A percentile compares a stretch with the other conserved stretches of the same genome.
Evolutionary conservation across 371 early-diverging fungal genomes (phyloP).

Genomic region (Capillidium rhysosporum): DNA sequence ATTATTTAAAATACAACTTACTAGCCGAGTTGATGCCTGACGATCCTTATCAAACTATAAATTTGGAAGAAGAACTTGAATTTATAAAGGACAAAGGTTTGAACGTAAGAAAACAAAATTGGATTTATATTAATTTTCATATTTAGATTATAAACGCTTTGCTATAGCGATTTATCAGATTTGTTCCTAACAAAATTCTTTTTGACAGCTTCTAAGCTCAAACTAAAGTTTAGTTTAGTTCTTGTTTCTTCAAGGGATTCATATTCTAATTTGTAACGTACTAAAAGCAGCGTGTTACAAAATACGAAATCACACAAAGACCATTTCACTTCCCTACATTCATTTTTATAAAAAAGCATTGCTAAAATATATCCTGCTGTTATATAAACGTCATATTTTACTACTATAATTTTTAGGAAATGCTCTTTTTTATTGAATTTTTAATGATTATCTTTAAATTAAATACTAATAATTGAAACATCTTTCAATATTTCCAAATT

Average conservation of each 20-base stretch:
- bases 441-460: conserved; percentile 11
- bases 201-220: too few relatives aligned
- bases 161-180: too few relatives aligned
- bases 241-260: conserved; percentile 25
- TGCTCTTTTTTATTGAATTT: conserved; percentile 15
- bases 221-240: conserved; percentile 13
- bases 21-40: too few relatives aligned
- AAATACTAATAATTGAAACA: not conserved
- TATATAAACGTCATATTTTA: conserved; percentile 10
- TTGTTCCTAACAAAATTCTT: too few relatives aligned
- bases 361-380: not conserved
- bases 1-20: too few relatives aligned
- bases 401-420: conserved; percentile 18
- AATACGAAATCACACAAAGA: conserved; percentile 22
- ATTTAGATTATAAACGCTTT: too few relatives aligned
- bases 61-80: too few relatives aligned
- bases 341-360: not conserved
- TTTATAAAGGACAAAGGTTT: too few relatives aligned
- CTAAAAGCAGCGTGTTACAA: conserved; percentile 15
- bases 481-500: conserved; percentile 16
- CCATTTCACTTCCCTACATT: conserved; percentile 17
- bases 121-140: not conserved
- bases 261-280: conserved; percentile 24
- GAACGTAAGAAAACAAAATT: not conserved
- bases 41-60: too few relatives aligned